A percentile compares a stretch with the other conserved stretches of the same genome.
These are phyloP conservation scores for Kluyveromyces sp. DNA, from an alignment of 1,139 yeast species.

Conservation along the genomic window DNA sequence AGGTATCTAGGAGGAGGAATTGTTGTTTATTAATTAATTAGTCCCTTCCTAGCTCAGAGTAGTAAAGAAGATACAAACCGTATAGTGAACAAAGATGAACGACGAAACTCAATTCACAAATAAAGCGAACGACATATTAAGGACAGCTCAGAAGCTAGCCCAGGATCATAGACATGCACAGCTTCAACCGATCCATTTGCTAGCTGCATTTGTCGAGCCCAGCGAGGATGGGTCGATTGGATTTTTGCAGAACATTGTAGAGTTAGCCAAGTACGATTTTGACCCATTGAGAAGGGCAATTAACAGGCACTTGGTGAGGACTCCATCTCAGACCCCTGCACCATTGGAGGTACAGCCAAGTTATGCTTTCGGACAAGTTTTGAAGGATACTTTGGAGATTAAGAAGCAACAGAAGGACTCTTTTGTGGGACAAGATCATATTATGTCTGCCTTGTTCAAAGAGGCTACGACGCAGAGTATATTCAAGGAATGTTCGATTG, in stretches of 20 bases:
- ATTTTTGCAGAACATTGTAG: slow-evolving; percentile 77
- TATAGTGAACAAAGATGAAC: slow-evolving; percentile 25
- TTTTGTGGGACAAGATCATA: slow-evolving; percentile 90
- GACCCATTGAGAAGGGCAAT: slow-evolving; percentile 69
- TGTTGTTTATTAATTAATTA: no score
- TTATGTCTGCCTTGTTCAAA: slow-evolving; percentile 75
- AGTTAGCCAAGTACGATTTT: slow-evolving; percentile 87
- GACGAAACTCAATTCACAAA: slow-evolving; percentile 82
- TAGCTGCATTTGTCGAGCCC: slow-evolving; percentile 86
- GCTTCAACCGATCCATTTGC: slow-evolving; percentile 74
- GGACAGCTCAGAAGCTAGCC: slow-evolving; percentile 74
- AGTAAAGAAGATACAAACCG: background rate
- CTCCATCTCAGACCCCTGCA: slow-evolving; percentile 85
- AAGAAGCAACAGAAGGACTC: slow-evolving; percentile 85
- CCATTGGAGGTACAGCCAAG: slow-evolving; percentile 68
- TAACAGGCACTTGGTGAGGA: slow-evolving; percentile 70
- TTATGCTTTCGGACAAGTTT: slow-evolving; percentile 60
- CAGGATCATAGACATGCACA: slow-evolving; percentile 79
- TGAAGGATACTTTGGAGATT: slow-evolving; percentile 63
- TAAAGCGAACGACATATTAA: slow-evolving; percentile 76
- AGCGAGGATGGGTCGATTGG: slow-evolving; percentile 53
- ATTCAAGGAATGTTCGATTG: slow-evolving; percentile 68
- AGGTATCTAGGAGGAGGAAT: no score
- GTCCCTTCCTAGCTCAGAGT: no score
- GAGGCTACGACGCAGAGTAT: slow-evolving; percentile 63